Conservation (phyloP, 129 eudicot genomes). For the Ambrosia trifida region DNA sequence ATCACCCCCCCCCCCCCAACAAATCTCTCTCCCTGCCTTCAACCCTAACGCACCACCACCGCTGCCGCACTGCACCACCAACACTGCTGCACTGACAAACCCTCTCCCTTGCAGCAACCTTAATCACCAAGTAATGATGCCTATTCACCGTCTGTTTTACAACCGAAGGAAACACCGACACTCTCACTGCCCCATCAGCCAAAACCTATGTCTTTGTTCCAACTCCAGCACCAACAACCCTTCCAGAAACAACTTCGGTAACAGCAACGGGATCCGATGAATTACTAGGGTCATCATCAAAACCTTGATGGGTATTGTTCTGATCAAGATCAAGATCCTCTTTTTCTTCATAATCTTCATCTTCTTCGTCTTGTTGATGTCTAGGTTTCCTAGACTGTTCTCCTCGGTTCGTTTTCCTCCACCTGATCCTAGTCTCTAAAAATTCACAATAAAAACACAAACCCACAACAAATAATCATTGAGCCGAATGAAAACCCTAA, state of each 20-base stretch:
- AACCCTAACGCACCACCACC: too few species aligned
- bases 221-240: too few species aligned
- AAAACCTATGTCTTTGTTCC: slow-evolving; percentile 53
- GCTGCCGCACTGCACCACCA: too few species aligned
- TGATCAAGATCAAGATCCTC: slow-evolving; percentile 40
- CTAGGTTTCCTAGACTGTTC: slow-evolving; percentile 51
- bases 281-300: slow-evolving; percentile 42
- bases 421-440: slow-evolving; percentile 57
- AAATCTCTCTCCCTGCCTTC: too few species aligned
- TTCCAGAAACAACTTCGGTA: neutral
- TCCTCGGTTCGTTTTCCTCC: slow-evolving; percentile 75
- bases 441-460: neutral
- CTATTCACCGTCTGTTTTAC: slow-evolving; percentile 55
- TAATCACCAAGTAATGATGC: slow-evolving; percentile 71
- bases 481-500: too few species aligned
- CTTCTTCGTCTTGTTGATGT: slow-evolving; percentile 52
- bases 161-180: slow-evolving; percentile 66
- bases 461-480: too few species aligned
- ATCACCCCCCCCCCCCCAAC: too few species aligned
- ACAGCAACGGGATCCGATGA: slow-evolving; percentile 36
- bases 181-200: slow-evolving; percentile 43
- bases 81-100: slow-evolving; percentile 49
- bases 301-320: slow-evolving; percentile 18
- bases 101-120: slow-evolving; percentile 59
- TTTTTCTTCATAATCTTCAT: slow-evolving; percentile 52